A percentile compares a stretch with the other conserved stretches of the same genome.
Evolutionary conservation across 257 asterid genomes (phyloP).

Genomic region (Anisodus acutangulus): DNA sequence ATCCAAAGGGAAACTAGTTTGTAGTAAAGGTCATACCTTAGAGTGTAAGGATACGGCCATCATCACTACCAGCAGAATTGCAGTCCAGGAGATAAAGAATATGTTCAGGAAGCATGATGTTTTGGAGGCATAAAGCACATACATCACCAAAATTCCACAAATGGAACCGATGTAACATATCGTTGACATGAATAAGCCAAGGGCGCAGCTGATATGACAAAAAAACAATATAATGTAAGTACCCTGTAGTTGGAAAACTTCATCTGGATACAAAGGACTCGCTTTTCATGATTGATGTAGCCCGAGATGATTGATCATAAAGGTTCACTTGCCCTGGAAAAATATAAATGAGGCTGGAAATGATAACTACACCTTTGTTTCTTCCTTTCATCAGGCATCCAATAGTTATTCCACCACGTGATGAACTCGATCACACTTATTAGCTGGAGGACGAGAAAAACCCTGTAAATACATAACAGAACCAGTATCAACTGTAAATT

Average conservation of each 20-base stretch:
- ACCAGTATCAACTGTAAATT: background rate
- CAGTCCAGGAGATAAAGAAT: conserved; percentile 94
- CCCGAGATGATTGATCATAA: background rate
- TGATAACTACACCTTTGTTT: conserved; percentile 53
- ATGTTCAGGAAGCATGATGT: conserved; percentile 76
- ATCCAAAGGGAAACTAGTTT: background rate
- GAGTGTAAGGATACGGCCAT: conserved; percentile 85
- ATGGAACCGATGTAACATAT: conserved; percentile 69
- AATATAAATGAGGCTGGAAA: background rate
- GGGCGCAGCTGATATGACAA: conserved; percentile 56
- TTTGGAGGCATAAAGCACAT: conserved; percentile 70
- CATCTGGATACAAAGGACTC: background rate
- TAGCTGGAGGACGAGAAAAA: conserved; percentile 83
- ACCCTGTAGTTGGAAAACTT: background rate
- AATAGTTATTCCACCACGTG: conserved; percentile 91
- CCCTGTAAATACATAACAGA: conserved; percentile 47
- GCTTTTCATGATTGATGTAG: background rate
- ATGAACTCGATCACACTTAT: conserved; percentile 86
- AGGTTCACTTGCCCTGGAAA: background rate
- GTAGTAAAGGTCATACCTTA: conserved; percentile 54
- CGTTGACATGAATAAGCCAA: conserved; percentile 90
- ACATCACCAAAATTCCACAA: conserved; percentile 76
- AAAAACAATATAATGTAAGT: background rate
- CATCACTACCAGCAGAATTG: conserved; percentile 80
- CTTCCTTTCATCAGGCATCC: conserved; percentile 78